Conservation (phyloP, 163 green algal genomes). For the Chloroidium sp. region DNA sequence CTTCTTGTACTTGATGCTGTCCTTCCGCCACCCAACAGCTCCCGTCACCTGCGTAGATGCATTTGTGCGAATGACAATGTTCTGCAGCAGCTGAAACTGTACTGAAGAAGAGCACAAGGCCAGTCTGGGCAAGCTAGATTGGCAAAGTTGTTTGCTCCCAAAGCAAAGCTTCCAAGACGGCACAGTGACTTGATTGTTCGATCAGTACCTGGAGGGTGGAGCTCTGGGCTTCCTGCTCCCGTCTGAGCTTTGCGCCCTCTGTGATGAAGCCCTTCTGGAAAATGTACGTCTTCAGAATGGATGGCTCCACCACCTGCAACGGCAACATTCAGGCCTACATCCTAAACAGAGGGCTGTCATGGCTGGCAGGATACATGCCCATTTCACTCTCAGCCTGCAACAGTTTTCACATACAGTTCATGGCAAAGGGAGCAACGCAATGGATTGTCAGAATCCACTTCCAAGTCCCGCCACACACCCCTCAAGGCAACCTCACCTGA, state of each 20-base stretch:
- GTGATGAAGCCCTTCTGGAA: slow-evolving; percentile 75
- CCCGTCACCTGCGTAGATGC: slow-evolving; percentile 69
- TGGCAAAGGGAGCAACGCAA: too few species aligned
- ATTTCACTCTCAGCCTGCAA: too few species aligned
- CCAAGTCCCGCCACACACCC: neutral
- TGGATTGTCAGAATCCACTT: neutral
- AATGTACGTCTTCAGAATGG: slow-evolving; percentile 88
- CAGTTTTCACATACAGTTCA: too few species aligned
- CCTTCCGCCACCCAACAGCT: slow-evolving; percentile 77
- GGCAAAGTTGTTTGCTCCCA: neutral
- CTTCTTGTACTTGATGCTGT: slow-evolving; percentile 87
- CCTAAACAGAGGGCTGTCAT: neutral
- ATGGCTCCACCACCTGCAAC: slow-evolving; percentile 69
- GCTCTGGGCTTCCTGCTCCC: slow-evolving; percentile 47
- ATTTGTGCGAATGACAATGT: neutral
- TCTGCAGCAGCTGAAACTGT: neutral
- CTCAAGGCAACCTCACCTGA: slow-evolving; percentile 26
- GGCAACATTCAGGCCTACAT: neutral
- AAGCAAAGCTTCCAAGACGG: too few species aligned
- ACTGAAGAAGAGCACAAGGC: neutral
- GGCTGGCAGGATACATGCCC: too few species aligned
- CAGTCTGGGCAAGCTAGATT: neutral
- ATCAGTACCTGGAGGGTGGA: slow-evolving; percentile 57
- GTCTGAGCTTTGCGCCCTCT: slow-evolving; percentile 42
- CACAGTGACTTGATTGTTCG: neutral